Base-by-base conservation (phyloP, 192 early-diverging fungal species). In the Globomyces pollinis-pini region DNA sequence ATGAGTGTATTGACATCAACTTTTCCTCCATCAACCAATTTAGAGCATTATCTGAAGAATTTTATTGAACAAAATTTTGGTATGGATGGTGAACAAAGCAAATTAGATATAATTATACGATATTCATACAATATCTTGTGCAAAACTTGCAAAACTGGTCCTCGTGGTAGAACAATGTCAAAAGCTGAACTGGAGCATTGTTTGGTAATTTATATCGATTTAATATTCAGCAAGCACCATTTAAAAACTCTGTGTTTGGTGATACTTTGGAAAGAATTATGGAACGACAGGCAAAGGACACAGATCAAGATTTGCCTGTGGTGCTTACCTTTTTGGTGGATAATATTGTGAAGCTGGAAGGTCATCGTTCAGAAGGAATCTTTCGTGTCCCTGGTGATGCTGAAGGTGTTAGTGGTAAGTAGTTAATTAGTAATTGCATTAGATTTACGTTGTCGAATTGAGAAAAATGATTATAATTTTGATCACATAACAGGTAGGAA, bases 351-450 rank as follows among this genome's bases (percentile, higher is more conserved):
- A 66, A 80, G 0, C 78, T 95, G 23, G 81, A 88, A 32, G 95
- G 95, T 12, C 77, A 76, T 28, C 52, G 69, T 43, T 83, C 91
- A 11, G 93, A 98, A 67, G 95, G 95, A 29, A 93, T 98, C 49
- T 98, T 98, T 68, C 84, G 95, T 53, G 90, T 98, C 12, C 91
- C 95, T 18, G 95, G 91, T 20, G 91, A 96, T 67, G 84, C 81
- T 26, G 93, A 94, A 45, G 73, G 77, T 20, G 91, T 98, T 8
- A 83, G 89, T 18, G 87, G 79, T 78, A 64, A n/a, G n/a, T n/a
- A n/a, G n/a, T n/a, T n/a, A n/a, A n/a, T 52, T 16, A 55, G 21
- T 52, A 5, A 52, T 36, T 15, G 21, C 55, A 9, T 15, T 24
- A 79, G 77, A 80, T 23, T 60, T 92, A 70, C 78, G 88, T 38